These are phyloP conservation scores for Fusarium protoensiforme DNA, from an alignment of 2,329 filamentous ascomycete genomes.

Conservation along the genomic window DNA sequence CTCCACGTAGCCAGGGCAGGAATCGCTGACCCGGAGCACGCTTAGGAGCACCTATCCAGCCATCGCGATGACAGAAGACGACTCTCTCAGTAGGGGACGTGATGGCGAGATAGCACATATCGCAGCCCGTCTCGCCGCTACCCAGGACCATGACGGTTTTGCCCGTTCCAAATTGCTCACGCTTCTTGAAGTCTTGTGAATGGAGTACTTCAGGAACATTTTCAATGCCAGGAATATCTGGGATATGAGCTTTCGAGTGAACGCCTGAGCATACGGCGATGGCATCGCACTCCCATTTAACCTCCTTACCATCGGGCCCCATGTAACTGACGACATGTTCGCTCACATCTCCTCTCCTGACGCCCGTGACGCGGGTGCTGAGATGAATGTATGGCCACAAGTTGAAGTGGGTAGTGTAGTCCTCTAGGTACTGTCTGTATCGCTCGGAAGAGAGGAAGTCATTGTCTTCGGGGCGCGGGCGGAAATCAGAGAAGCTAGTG, in stretches of 20 bases:
- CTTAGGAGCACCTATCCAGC: background rate
- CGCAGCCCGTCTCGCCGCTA: constrained; percentile 55
- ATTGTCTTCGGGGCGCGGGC: constrained; percentile 49
- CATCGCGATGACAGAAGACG: background rate
- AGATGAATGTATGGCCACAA: background rate
- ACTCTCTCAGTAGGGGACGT: constrained; percentile 51
- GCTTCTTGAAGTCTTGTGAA: constrained; percentile 54
- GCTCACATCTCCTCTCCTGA: constrained; percentile 27
- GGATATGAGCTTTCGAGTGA: constrained; percentile 52
- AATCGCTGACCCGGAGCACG: constrained; percentile 36
- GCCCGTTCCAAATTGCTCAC: constrained; percentile 50
- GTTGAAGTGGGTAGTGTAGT: background rate
- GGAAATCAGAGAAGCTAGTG: constrained; percentile 55
- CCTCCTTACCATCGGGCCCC: constrained; percentile 4
- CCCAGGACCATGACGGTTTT: constrained; percentile 55
- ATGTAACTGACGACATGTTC: background rate
- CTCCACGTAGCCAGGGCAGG: constrained; percentile 55
- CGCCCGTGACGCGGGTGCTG: background rate
- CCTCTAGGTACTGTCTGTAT: background rate
- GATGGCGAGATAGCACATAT: constrained; percentile 54
- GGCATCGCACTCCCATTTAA: constrained; percentile 53
- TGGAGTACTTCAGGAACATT: constrained; percentile 50
- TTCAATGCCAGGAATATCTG: constrained; percentile 50
- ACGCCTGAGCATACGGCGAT: constrained; percentile 57
- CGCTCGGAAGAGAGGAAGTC: constrained; percentile 52